Conservation (phyloP, 305 asterid genomes). For the Lippia alba region DNA sequence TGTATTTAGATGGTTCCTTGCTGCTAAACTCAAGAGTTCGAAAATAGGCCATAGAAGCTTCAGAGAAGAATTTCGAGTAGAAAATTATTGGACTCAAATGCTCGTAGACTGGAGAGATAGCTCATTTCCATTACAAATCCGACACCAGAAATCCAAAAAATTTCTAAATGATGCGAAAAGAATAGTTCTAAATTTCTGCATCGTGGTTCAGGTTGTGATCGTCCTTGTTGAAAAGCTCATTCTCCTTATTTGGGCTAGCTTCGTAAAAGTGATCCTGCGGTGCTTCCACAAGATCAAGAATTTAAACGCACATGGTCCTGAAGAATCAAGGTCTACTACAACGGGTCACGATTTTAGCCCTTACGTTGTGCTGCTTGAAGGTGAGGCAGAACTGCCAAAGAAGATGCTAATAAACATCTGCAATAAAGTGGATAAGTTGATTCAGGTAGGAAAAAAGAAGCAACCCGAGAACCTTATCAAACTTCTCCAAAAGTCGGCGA, state of each 20-base stretch:
- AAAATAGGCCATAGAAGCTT: slow-evolving; percentile 18
- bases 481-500: not conserved
- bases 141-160: slow-evolving; percentile 35
- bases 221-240: slow-evolving; percentile 39
- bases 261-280: not conserved
- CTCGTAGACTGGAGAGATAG: slow-evolving; percentile 48
- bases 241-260: slow-evolving; percentile 23
- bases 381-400: not conserved
- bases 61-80: slow-evolving; percentile 33
- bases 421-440: not conserved
- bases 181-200: slow-evolving; percentile 35
- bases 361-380: slow-evolving; percentile 1
- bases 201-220: slow-evolving; percentile 35
- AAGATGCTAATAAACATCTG: not conserved
- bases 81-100: slow-evolving; percentile 40
- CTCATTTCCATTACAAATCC: slow-evolving; percentile 32
- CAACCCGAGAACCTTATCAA: not conserved
- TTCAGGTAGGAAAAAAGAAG: not conserved
- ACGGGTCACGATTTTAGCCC: not conserved
- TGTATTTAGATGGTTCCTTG: slow-evolving; percentile 34
- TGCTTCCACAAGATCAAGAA: slow-evolving; percentile 7
- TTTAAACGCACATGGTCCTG: not conserved
- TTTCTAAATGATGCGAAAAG: slow-evolving; percentile 33
- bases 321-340: not conserved
- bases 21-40: slow-evolving; percentile 25